Evolutionary conservation across 2,329 filamentous ascomycete species (phyloP).

Genomic region (Exophiala aquamarina): DNA sequence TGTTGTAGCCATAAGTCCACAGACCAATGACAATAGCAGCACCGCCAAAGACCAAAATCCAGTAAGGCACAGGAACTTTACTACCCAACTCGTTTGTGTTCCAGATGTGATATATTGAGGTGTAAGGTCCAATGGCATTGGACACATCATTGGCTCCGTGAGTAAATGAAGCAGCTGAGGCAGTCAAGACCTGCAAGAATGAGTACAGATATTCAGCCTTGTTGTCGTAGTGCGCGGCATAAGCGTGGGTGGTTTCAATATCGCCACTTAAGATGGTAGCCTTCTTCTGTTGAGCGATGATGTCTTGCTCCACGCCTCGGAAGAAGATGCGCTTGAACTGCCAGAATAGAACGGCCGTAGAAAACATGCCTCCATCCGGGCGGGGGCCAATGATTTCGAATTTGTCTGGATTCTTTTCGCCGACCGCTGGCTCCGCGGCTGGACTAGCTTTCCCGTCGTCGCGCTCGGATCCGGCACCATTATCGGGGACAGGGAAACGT

Average conservation of each 20-base stretch:
- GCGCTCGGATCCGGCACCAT: neutral
- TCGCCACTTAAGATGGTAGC: constrained; percentile 5
- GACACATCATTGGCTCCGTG: constrained; percentile 72
- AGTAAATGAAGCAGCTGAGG: constrained; percentile 50
- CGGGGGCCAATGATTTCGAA: constrained; percentile 9
- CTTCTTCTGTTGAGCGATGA: constrained; percentile 6
- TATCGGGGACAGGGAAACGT: neutral
- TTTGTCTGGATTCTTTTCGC: neutral
- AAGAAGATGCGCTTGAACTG: constrained; percentile 10
- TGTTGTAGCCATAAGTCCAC: constrained; percentile 78
- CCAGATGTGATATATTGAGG: constrained; percentile 68
- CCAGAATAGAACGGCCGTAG: constrained; percentile 9
- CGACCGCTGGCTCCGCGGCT: neutral
- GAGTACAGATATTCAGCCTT: constrained; percentile 64
- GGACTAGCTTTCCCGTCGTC: no score
- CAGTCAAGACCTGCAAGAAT: constrained; percentile 55
- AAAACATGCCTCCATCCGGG: no score
- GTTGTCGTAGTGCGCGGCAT: constrained; percentile 65
- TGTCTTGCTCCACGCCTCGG: constrained; percentile 9
- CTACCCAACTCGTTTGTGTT: constrained; percentile 59
- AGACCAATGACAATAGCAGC: constrained; percentile 65
- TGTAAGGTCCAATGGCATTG: constrained; percentile 69
- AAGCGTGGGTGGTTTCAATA: constrained; percentile 39
- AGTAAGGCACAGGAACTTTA: constrained; percentile 67
- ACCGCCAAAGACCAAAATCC: constrained; percentile 72